Evolutionary conservation across 345 rosid genomes (phyloP), one percentile per base, ranked within the genome.

Genomic region (Cardamine resedifolia): DNA sequence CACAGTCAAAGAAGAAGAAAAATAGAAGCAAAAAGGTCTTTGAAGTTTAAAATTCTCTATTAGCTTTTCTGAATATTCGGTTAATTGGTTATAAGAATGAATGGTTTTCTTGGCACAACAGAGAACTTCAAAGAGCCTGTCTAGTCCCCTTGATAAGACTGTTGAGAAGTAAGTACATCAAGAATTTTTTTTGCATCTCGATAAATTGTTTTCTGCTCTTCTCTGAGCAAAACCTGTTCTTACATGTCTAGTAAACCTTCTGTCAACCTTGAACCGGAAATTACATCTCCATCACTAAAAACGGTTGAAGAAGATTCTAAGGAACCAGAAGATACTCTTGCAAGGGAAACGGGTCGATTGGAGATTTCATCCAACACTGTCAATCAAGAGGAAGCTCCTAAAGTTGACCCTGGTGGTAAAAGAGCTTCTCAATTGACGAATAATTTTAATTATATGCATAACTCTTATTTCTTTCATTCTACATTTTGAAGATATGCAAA

Each of bases 121-220:
- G 78, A 60, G 4, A 67, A 12, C 31, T 51, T 75, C 78, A 41
- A 75, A 24, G 18, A 47, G 43, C 43, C 36, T 18, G 24, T 4
- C 43, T 57, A 18, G 3, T 9, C 33, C 43, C 19, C 24, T 12
- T 26, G 71, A 57, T 48, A 36, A 67, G 50, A 61, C 19, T 28
- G 63, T 33, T 52, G 67, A 68, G 9, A 24, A 8, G 74, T 75
- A 75, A 52, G 78, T 75, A 58, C 28, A 18, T 39, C 18, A 33
- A 23, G 39, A 34, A 33, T 65, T 20, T 9, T 39, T 57, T 33
- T 27, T 14, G 41, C 48, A 9, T 44, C 12, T 55, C 18, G 19
- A 43, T 55, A 31, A 16, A 45, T 10, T 43, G n/a, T 38, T 62
- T 5, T 19, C 4, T 0, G 26, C 34, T 14, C 30, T 52, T 64